A percentile compares a stretch with the other conserved stretches of the same genome.
phyloP scores from a whole-genome alignment of 768 basidiomycete genomes.

The Cytidiella melzeri region DNA sequence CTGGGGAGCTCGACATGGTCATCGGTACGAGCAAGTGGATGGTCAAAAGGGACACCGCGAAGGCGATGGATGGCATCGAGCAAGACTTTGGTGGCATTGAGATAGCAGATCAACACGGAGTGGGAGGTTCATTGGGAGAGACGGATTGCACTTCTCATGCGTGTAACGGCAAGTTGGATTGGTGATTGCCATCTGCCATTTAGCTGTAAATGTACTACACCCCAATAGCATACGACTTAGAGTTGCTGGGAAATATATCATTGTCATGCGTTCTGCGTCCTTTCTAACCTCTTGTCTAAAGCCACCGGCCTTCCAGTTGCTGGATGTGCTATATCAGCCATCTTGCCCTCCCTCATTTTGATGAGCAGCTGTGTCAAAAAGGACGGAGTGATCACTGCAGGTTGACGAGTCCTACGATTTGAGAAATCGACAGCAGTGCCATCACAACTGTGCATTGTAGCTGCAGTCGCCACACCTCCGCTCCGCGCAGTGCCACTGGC shows the following conservation, averaged over 20 bases:
- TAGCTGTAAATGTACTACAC: too few species aligned
- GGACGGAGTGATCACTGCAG: constrained; percentile 44
- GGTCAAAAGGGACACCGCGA: constrained; percentile 45
- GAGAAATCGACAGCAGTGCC: constrained; percentile 22
- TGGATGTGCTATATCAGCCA: constrained; percentile 50
- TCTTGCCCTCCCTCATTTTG: constrained; percentile 60
- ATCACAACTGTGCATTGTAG: constrained; percentile 21
- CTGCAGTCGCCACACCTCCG: constrained; percentile 22
- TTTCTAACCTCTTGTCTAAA: constrained; percentile 69
- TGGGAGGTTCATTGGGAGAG: too few species aligned
- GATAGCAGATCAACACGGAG: constrained; percentile 29
- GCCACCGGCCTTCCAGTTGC: constrained; percentile 44
- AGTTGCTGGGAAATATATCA: too few species aligned
- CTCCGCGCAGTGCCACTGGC: constrained; percentile 18
- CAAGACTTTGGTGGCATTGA: constrained; percentile 23
- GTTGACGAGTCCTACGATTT: not conserved
- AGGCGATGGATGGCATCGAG: constrained; percentile 23
- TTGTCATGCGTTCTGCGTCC: constrained; percentile 49
- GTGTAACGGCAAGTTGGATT: too few species aligned
- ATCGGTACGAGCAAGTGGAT: constrained; percentile 64
- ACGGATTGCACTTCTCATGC: too few species aligned
- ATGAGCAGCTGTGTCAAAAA: constrained; percentile 51
- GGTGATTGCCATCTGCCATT: too few species aligned
- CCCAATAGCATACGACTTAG: too few species aligned
- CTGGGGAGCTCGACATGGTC: constrained; percentile 47